These are phyloP conservation scores for Hippophae rhamnoides DNA, from an alignment of 306 rosid genomes.

Conservation along the genomic window DNA sequence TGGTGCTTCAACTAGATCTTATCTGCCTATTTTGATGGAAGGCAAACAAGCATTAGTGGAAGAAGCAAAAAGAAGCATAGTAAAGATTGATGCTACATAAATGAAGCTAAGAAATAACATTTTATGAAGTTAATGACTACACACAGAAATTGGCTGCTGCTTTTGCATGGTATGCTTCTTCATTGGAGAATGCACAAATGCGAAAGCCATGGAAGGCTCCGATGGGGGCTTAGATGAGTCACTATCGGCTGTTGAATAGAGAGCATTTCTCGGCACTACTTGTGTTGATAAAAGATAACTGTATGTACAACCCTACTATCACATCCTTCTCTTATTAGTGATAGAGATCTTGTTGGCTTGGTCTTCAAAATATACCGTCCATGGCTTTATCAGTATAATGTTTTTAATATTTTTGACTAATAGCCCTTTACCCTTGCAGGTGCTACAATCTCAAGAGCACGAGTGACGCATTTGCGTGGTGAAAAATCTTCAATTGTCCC, in stretches of 20 bases:
- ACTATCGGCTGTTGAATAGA: no score
- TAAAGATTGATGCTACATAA: slow-evolving; percentile 20
- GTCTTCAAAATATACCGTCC: neutral
- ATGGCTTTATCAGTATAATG: slow-evolving; percentile 10
- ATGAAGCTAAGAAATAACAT: slow-evolving; percentile 8
- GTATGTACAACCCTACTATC: no score
- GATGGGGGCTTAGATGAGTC: no score
- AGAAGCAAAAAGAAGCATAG: slow-evolving; percentile 96
- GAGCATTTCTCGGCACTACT: no score
- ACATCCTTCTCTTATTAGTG: neutral
- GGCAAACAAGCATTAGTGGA: slow-evolving; percentile 76
- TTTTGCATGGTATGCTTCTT: slow-evolving; percentile 13
- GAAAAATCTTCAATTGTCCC: slow-evolving; percentile 78
- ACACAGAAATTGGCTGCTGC: no score
- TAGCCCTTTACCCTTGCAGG: slow-evolving; percentile 44
- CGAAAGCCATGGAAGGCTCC: no score
- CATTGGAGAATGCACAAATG: neutral
- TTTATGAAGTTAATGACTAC: slow-evolving; percentile 4
- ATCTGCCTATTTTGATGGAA: slow-evolving; percentile 34
- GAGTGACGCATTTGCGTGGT: slow-evolving; percentile 62
- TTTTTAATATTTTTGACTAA: slow-evolving; percentile 28
- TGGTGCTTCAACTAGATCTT: slow-evolving; percentile 98
- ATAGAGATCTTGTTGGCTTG: neutral
- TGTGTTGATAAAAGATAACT: no score
- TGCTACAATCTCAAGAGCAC: slow-evolving; percentile 58